Percentiles rank a stretch among this genome's conserved stretches.
Evolutionary conservation across 805 yeast species (phyloP).

Genomic region (Lachancea waltii): DNA sequence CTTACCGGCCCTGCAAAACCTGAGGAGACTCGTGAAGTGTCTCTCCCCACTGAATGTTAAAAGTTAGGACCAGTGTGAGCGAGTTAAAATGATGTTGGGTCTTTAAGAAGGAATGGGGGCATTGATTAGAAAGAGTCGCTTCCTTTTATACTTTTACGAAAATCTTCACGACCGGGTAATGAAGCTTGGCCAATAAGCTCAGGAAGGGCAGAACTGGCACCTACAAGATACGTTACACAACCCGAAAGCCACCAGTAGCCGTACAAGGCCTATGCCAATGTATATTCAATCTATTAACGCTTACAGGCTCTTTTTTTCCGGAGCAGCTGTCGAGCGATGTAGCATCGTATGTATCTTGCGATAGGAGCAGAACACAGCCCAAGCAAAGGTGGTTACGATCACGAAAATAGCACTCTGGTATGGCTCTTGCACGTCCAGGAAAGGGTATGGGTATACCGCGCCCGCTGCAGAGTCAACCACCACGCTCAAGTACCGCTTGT

Average conservation of each 20-base stretch:
- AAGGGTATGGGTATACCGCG: slow-evolving; percentile 61
- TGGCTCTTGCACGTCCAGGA: slow-evolving; percentile 46
- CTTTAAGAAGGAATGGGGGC: slow-evolving; percentile 13
- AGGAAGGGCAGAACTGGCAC: too few relatives aligned
- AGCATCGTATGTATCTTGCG: too few relatives aligned
- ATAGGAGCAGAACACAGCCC: slow-evolving; percentile 29
- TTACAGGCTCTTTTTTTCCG: too few relatives aligned
- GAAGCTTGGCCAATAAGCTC: too few relatives aligned
- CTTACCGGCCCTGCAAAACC: slow-evolving; percentile 9
- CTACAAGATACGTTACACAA: too few relatives aligned
- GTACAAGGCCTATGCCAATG: too few relatives aligned
- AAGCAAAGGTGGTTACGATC: slow-evolving; percentile 37
- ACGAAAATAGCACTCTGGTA: slow-evolving; percentile 44
- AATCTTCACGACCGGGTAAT: too few relatives aligned
- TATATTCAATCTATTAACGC: too few relatives aligned
- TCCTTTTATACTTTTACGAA: too few relatives aligned
- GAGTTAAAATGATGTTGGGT: slow-evolving; percentile 26
- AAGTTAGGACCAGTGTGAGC: slow-evolving; percentile 10
- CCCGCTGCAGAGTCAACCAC: slow-evolving; percentile 42
- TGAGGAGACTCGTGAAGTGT: slow-evolving; percentile 5
- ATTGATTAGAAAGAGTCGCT: too few relatives aligned
- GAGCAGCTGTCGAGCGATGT: too few relatives aligned
- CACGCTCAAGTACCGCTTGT: slow-evolving; percentile 47
- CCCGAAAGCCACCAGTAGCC: too few relatives aligned
- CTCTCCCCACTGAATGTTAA: slow-evolving; percentile 6